phyloP scores from a whole-genome alignment of 1,284 basidiomycete species.

The Apiotrichum veenhuisii region DNA sequence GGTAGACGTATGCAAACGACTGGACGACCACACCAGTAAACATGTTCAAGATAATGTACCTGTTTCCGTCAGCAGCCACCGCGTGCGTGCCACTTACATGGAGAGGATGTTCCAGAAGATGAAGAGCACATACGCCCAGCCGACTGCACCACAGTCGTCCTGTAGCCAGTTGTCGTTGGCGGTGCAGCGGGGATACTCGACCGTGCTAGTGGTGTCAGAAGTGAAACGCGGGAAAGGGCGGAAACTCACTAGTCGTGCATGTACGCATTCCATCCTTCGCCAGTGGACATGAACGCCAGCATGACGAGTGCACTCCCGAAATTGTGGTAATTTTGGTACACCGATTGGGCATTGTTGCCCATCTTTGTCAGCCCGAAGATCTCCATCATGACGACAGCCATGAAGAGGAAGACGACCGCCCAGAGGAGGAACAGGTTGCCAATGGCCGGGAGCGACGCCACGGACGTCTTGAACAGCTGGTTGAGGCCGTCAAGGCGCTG shows the following conservation, averaged over 20 bases:
- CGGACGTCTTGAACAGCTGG: constrained; percentile 92
- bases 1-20: constrained; percentile 95
- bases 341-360: constrained; percentile 63
- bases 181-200: constrained; percentile 80
- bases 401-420: constrained; percentile 89
- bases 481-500: constrained; percentile 86
- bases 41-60: constrained; percentile 95
- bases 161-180: constrained; percentile 57
- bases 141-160: constrained; percentile 83
- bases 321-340: constrained; percentile 75
- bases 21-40: constrained; percentile 95
- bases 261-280: constrained; percentile 48
- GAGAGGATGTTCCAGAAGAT: constrained; percentile 95
- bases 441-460: constrained; percentile 87
- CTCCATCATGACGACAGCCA: constrained; percentile 83
- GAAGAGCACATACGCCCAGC: constrained; percentile 84
- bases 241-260: constrained; percentile 79
- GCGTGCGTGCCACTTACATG: constrained; percentile 60
- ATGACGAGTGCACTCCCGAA: constrained; percentile 80
- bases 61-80: constrained; percentile 10
- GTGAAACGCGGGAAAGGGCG: neutral
- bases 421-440: constrained; percentile 81
- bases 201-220: constrained; percentile 53
- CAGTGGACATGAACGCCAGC: constrained; percentile 60
- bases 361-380: constrained; percentile 91